Percentiles rank a stretch among this genome's conserved stretches.
Conservation (phyloP, 2,329 filamentous ascomycete species). For the Colletotrichum salicis region DNA sequence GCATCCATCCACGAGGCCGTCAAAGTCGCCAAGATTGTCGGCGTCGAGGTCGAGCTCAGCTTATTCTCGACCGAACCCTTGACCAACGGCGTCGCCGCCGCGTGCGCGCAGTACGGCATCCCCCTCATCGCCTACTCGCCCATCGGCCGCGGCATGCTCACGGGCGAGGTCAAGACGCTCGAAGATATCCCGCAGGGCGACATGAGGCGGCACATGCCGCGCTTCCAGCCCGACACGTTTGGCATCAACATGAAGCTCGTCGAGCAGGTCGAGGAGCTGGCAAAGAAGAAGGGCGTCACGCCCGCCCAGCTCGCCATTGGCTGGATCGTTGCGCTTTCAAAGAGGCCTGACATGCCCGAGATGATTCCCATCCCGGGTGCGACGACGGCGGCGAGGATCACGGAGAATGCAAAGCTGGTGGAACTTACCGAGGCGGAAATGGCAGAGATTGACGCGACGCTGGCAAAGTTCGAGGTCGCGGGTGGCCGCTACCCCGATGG, state of each 20-base stretch:
- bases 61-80: slow-evolving; percentile 60
- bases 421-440: slow-evolving; percentile 62
- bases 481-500: slow-evolving; percentile 60
- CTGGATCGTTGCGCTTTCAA: slow-evolving; percentile 66
- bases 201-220: slow-evolving; percentile 57
- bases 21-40: slow-evolving; percentile 54
- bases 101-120: slow-evolving; percentile 72
- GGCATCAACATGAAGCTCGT: slow-evolving; percentile 72
- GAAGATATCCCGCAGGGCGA: slow-evolving; percentile 67
- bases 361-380: slow-evolving; percentile 77
- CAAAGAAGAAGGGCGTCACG: slow-evolving; percentile 68
- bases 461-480: slow-evolving; percentile 58
- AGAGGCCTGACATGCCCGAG: slow-evolving; percentile 61
- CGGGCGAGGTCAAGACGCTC: slow-evolving; percentile 61
- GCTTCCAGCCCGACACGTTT: slow-evolving; percentile 73
- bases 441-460: slow-evolving; percentile 59
- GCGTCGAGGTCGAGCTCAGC: slow-evolving; percentile 66
- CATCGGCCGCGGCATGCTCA: slow-evolving; percentile 68
- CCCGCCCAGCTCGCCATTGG: slow-evolving; percentile 73
- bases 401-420: slow-evolving; percentile 68
- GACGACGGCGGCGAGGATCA: slow-evolving; percentile 63
- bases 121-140: slow-evolving; percentile 80
- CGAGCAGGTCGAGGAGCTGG: slow-evolving; percentile 65
- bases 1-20: slow-evolving; percentile 60
- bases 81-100: slow-evolving; percentile 61